Evolutionary conservation across 768 basidiomycete species (phyloP), one percentile per base, ranked within the genome.

Genomic region (Lentinus brumalis): DNA sequence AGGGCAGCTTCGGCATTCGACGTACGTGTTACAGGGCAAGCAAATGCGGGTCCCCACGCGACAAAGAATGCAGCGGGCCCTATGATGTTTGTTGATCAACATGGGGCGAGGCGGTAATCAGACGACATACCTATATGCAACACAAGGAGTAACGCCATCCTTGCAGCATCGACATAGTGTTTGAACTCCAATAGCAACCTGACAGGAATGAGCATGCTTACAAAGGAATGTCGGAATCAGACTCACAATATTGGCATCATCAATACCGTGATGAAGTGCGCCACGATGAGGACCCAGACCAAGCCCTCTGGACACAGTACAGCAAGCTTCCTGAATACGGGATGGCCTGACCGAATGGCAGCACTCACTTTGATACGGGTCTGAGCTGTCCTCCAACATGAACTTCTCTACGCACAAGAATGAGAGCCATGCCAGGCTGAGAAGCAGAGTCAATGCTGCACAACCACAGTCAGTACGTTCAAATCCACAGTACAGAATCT

Each of bases 381-480:
- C 78, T n/a, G 80, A 73, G 49, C 74, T 63, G 39, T 76, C 76
- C 81, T 84, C 84, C 50, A 81, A 76, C 38, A 75, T 61, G 59
- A 76, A 86, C 3, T 79, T 64, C 54, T 80, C 74, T 11, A 84
- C 67, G 51, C 73, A 84, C 38, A 85, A 67, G 53, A 84, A 60
- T 16, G 78, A 69, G 38, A 77, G 75, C 81, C 83, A 86, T 44
- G 83, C 52, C 59, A 86, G 74, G 66, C 79, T 78, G 16, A 80
- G 61, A 56, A 80, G 44, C 40, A 77, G 72, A 40, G 81, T 78
- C 56, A 76, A 73, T 1, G 74, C 85, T 86, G 51, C 30, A 42
- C 41, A 18, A 61, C 11, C 50, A 38, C 15, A 18, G 16, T 45
- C 56, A 52, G 18, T 40, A 41, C 12, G 42, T 15, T 16, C 35